These are phyloP conservation scores for Closterium sp. DNA, from an alignment of 139 green algal genomes.

Conservation along the genomic window DNA sequence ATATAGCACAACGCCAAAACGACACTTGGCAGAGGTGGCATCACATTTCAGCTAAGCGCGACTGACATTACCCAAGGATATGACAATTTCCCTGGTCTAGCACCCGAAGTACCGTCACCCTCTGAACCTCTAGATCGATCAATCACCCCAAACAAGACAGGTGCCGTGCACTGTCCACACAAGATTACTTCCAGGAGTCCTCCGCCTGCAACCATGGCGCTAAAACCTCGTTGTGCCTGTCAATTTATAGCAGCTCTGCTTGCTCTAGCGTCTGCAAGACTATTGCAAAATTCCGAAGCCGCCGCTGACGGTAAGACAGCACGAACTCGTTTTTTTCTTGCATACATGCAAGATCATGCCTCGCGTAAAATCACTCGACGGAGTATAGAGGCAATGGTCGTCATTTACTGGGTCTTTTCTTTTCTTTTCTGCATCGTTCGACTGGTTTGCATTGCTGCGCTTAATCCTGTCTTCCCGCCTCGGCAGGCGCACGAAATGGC, in stretches of 20 bases:
- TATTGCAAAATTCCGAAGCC: not conserved
- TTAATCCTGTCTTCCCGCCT: not conserved
- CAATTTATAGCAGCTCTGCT: not conserved
- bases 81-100: too few relatives aligned
- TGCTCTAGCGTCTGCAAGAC: not conserved
- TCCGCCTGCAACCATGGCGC: not conserved
- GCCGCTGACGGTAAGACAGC: not conserved
- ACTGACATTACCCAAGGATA: too few relatives aligned
- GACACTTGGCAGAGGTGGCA: too few relatives aligned
- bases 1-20: too few relatives aligned
- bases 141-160: too few relatives aligned
- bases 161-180: not conserved
- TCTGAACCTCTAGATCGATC: not conserved
- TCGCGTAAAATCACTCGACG: not conserved
- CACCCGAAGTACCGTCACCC: too few relatives aligned
- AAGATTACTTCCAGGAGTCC: not conserved
- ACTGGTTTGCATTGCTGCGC: too few relatives aligned
- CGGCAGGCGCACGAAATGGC: not conserved
- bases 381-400: not conserved
- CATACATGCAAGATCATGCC: not conserved
- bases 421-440: too few relatives aligned
- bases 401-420: not conserved
- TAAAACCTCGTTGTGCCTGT: not conserved
- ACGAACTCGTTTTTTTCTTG: not conserved
- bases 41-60: too few relatives aligned